Base-by-base conservation (phyloP, 1,284 basidiomycete species). In the Tilletiaria anomala region DNA sequence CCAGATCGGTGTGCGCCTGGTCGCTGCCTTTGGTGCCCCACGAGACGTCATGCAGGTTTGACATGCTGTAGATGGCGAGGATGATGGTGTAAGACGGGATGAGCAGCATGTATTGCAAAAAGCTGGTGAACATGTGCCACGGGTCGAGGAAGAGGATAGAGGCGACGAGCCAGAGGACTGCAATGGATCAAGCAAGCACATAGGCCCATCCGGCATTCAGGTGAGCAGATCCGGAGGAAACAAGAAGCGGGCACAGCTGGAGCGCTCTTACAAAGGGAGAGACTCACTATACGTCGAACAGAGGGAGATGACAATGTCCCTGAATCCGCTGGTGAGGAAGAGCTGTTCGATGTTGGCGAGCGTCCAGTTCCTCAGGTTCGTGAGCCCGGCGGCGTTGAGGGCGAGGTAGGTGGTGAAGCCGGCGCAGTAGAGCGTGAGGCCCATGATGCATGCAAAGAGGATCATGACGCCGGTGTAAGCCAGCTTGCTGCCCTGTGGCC, bases 121-220 rank as follows among this genome's bases (percentile, higher is more conserved):
- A 88, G 42, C 79, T 84, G 16, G 84, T 87, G 70, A 89, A 75
- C 82, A 89, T 85, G 73, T 89, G 86, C 83, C 83, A 89, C 0
- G 85, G 85, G 60, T 89, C 86, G 35, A 83, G 70, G 69, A 87
- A 82, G 70, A 89, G 77, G 65, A 88, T 73, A 3, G 83, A 87
- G 42, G 79, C 76, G 65, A 89, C 67, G 65, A 91, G 75, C 73
- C 89, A 89, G 39, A 89, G 22, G 10, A 8, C 26, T n/a, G n/a
- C n/a, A n/a, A n/a, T n/a, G 76, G 26, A 85, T n/a, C 10, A 29
- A 29, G 10, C 8, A 29, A 29, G 26, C 26, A 29, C 10, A 29
- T 29, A 29, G n/a, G 26, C 26, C 8, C 10, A 8, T 8, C 8
- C 10, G 26, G 26, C n/a, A 8, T 29, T 8, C n/a, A 8, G 10